phyloP scores from a whole-genome alignment of 768 basidiomycete species.

The Boletus rufocinnamomeus region DNA sequence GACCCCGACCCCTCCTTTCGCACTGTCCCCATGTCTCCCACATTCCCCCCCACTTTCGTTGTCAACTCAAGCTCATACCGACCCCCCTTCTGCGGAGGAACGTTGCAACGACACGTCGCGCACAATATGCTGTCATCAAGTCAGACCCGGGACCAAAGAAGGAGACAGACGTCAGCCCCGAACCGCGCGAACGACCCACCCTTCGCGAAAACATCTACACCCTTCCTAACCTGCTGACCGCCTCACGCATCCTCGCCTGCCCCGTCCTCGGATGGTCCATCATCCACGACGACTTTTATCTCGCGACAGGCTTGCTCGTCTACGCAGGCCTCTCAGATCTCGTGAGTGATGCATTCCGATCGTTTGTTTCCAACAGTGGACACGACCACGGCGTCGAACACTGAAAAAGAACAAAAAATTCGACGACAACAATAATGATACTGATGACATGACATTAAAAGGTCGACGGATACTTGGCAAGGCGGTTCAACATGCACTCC shows the following conservation, averaged over 20 bases:
- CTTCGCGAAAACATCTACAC: constrained; percentile 91
- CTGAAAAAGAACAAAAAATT: not conserved
- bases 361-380: constrained; percentile 4
- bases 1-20: not conserved
- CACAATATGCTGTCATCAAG: constrained; percentile 10
- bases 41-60: not conserved
- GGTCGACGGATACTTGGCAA: constrained; percentile 91
- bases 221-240: constrained; percentile 85
- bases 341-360: constrained; percentile 50
- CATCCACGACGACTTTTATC: constrained; percentile 72
- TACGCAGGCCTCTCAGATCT: constrained; percentile 93
- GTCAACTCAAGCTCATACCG: not conserved
- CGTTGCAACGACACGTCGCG: constrained; percentile 15
- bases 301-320: constrained; percentile 81
- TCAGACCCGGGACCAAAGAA: constrained; percentile 8
- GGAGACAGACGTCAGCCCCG: constrained; percentile 3
- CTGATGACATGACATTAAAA: constrained; percentile 33
- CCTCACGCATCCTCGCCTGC: constrained; percentile 85
- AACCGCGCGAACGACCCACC: constrained; percentile 31
- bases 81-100: constrained; percentile 5
- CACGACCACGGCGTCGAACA: not conserved
- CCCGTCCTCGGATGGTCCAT: constrained; percentile 93
- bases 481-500: constrained; percentile 81
- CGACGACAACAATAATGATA: not conserved
- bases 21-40: not conserved